Evolutionary conservation across 805 yeast species (phyloP).

Genomic region (Wickerhamiella dianesei): DNA sequence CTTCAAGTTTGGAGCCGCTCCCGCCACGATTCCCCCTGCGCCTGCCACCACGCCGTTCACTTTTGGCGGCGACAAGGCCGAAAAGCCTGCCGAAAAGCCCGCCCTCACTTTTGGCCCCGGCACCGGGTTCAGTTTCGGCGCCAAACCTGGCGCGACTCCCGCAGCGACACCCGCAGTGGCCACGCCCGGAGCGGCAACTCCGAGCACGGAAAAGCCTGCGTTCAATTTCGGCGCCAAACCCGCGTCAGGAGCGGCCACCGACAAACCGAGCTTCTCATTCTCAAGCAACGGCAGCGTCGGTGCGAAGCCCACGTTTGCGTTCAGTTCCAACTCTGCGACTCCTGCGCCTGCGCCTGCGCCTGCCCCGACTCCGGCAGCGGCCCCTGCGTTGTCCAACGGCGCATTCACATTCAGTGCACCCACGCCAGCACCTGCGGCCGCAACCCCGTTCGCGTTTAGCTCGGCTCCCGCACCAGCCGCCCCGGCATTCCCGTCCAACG

Average conservation of each 20-base stretch:
- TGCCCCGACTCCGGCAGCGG: constrained; percentile 8
- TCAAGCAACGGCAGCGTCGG: constrained; percentile 1
- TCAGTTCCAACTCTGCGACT: neutral
- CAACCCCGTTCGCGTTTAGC: constrained; percentile 3
- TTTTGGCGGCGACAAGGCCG: constrained; percentile 3
- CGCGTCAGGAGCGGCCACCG: neutral
- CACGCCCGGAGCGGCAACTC: neutral
- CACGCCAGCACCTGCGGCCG: constrained; percentile 1
- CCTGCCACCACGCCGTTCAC: too few species aligned
- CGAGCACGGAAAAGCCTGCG: constrained; percentile 2
- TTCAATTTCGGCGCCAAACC: constrained; percentile 3
- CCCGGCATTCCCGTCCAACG: neutral
- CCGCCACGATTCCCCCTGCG: too few species aligned
- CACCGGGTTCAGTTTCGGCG: neutral
- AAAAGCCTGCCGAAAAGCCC: constrained; percentile 4
- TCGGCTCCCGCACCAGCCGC: neutral
- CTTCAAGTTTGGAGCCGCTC: too few species aligned
- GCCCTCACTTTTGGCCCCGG: constrained; percentile 3
- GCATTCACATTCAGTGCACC: constrained; percentile 2
- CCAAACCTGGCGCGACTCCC: constrained; percentile 1
- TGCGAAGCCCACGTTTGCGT: neutral
- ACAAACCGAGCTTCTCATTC: constrained; percentile 3
- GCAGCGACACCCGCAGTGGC: neutral
- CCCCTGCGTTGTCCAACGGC: neutral
- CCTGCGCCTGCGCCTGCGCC: constrained; percentile 5